phyloP scores from a whole-genome alignment of 345 rosid genomes.

The Eucalyptus tenuipes region DNA sequence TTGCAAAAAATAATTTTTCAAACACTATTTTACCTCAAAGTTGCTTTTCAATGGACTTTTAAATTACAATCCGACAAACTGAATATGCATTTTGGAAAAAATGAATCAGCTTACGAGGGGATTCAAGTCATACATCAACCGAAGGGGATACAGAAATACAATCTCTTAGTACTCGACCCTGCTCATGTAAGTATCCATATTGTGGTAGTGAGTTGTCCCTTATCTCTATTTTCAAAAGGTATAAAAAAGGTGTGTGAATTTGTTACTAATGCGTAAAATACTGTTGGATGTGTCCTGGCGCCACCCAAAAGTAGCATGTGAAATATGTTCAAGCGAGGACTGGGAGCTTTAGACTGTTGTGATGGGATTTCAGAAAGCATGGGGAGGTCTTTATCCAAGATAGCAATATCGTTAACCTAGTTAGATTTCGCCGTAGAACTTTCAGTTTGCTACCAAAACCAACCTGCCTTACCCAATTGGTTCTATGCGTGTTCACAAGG shows the following conservation, averaged over 20 bases:
- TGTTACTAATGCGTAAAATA: not conserved
- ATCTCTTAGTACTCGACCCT: slow-evolving; percentile 67
- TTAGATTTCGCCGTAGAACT: not conserved
- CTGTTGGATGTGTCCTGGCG: not conserved
- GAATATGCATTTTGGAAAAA: too few relatives aligned
- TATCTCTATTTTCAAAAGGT: not conserved
- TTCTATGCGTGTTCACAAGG: not conserved
- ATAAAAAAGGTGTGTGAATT: not conserved
- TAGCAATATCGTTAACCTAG: not conserved
- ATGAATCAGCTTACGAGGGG: slow-evolving; percentile 4
- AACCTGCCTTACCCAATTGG: not conserved
- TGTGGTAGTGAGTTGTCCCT: not conserved
- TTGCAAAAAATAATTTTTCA: not conserved
- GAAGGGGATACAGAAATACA: slow-evolving; percentile 28
- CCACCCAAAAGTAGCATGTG: not conserved
- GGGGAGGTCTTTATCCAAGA: not conserved
- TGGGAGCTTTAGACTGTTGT: not conserved
- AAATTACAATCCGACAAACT: not conserved
- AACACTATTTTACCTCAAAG: not conserved
- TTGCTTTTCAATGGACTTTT: too few relatives aligned
- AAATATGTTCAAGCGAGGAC: not conserved
- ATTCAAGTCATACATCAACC: slow-evolving; percentile 39
- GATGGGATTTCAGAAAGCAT: not conserved
- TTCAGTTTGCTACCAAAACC: not conserved
- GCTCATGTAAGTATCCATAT: slow-evolving; percentile 36